These are phyloP conservation scores for Vigna angularis DNA, from an alignment of 306 rosid species.

Conservation along the genomic window DNA sequence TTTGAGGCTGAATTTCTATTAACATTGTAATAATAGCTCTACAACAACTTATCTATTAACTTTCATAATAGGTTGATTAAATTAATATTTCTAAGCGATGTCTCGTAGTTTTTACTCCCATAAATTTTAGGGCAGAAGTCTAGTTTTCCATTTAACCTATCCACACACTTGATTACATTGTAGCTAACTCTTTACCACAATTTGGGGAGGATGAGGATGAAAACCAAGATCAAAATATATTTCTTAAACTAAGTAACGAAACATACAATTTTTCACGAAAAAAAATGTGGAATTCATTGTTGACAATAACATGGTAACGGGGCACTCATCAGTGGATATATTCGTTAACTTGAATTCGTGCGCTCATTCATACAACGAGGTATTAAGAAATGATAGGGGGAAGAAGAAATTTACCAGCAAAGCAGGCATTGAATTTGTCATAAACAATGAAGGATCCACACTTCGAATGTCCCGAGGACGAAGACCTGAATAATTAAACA, in stretches of 20 bases:
- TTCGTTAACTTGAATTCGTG: constrained; percentile 19
- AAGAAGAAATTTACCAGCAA: constrained; percentile 68
- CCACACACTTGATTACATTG: neutral
- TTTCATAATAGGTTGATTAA: constrained; percentile 12
- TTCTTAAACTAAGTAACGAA: constrained; percentile 15
- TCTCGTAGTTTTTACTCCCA: constrained; percentile 23
- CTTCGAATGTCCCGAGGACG: constrained; percentile 98
- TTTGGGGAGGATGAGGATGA: neutral
- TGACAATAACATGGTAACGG: neutral
- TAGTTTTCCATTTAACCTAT: constrained; percentile 28
- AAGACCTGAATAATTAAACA: constrained; percentile 70
- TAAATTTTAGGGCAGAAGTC: constrained; percentile 1
- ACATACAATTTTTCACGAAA: constrained; percentile 7
- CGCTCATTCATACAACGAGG: neutral
- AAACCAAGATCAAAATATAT: constrained; percentile 27
- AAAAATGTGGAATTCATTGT: neutral
- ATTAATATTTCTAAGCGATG: constrained; percentile 21
- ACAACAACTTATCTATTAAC: constrained; percentile 14
- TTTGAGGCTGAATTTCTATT: constrained; percentile 25
- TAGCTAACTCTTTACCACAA: neutral
- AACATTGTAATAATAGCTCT: constrained; percentile 8
- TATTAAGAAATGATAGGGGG: neutral
- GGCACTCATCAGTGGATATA: constrained; percentile 16
- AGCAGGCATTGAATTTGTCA: constrained; percentile 91
- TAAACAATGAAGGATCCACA: constrained; percentile 94